phyloP scores from a whole-genome alignment of 176 grass and related monocot species.

The Urochloa ruziziensis region DNA sequence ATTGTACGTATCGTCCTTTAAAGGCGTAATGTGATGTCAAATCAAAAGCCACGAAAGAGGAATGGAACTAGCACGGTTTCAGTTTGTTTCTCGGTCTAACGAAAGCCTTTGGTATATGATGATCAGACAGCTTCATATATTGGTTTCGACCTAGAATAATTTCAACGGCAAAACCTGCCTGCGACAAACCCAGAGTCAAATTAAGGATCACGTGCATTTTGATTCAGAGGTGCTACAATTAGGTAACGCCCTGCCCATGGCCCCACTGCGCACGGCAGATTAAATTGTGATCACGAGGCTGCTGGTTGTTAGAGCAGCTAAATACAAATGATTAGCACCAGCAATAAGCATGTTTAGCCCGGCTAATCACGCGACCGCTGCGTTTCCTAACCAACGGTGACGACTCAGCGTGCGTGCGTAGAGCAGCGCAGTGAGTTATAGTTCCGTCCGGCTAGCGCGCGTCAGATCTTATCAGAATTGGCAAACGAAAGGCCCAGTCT shows the following conservation, averaged over 20 bases:
- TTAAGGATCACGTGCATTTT: neutral
- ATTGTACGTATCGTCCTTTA: no score
- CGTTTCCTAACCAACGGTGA: neutral
- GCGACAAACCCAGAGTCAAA: no score
- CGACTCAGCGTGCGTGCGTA: neutral
- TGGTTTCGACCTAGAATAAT: no score
- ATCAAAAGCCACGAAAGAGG: no score
- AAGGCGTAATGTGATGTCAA: no score
- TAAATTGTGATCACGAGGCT: neutral
- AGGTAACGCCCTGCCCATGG: no score
- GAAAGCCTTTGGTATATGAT: no score
- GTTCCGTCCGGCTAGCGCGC: neutral
- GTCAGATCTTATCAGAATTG: neutral
- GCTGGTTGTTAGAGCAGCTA: neutral
- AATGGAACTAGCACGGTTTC: no score
- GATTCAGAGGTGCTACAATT: neutral
- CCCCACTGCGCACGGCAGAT: neutral
- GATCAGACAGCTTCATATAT: no score
- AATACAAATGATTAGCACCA: neutral
- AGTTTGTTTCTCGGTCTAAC: no score
- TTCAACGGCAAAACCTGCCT: no score
- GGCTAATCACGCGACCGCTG: slow-evolving; percentile 10
- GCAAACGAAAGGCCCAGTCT: neutral
- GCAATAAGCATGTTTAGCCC: neutral
- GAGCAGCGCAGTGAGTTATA: neutral